Evolutionary conservation across 495 filamentous ascomycete species (phyloP).

Genomic region (Symbiotaphrina buchneri): DNA sequence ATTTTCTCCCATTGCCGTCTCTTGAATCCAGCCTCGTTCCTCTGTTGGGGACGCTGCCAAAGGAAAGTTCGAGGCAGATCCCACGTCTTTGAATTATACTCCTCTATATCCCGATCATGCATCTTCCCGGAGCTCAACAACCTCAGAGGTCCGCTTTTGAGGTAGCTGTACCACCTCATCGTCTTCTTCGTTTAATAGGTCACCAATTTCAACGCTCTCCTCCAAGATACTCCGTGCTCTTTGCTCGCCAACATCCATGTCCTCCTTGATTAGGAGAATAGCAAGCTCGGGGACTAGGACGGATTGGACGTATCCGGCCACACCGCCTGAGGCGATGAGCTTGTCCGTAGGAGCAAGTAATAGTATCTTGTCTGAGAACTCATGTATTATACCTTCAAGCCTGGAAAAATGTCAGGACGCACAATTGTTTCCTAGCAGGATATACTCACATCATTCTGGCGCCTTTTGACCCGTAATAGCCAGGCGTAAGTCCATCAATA

Average conservation of each 20-base stretch:
- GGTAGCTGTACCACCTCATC: conserved; percentile 11
- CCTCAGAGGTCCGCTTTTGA: too few relatives aligned
- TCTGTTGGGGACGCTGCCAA: too few relatives aligned
- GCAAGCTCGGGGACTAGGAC: conserved; percentile 78
- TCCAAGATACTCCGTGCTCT: conserved; percentile 33
- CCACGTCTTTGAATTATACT: too few relatives aligned
- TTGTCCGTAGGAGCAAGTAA: conserved; percentile 39
- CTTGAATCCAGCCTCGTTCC: too few relatives aligned
- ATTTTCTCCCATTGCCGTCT: too few relatives aligned
- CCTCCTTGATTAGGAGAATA: conserved; percentile 56
- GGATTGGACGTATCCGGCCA: conserved; percentile 54
- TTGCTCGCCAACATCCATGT: conserved; percentile 28
- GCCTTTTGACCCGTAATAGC: conserved; percentile 78
- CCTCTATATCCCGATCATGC: too few relatives aligned
- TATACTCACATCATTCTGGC: conserved; percentile 33
- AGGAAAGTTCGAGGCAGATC: too few relatives aligned
- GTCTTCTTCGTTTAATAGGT: conserved; percentile 45
- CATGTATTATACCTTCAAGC: conserved; percentile 37
- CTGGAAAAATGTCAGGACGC: conserved; percentile 10
- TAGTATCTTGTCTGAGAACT: conserved; percentile 36
- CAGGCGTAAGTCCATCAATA: conserved; percentile 25
- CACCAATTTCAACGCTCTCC: conserved; percentile 58
- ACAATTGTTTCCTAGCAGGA: neutral
- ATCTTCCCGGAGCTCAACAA: too few relatives aligned
- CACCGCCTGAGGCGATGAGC: conserved; percentile 44